Evolutionary conservation across 257 asterid genomes (phyloP), one percentile per base, ranked within the genome.

Genomic region (Ophiorrhiza pumila): DNA sequence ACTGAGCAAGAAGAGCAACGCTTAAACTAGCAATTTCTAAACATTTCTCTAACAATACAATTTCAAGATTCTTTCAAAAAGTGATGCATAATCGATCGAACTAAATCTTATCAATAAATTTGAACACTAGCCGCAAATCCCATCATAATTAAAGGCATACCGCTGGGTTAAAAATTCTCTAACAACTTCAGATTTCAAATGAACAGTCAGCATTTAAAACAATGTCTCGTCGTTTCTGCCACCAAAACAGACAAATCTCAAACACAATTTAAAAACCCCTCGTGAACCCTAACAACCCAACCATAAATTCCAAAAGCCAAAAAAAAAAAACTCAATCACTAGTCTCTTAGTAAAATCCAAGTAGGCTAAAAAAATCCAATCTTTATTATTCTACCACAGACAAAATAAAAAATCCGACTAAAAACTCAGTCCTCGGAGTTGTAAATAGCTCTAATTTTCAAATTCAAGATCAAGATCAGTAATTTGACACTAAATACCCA

Each of bases 391-490:
- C 49, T 14, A 9, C 17, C 57, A 18, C 5, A 1, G 8, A 8
- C 55, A 43, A 47, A 13, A 64, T 15, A 11, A 37, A 74, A 58
- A 74, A 20, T 53, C 35, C 37, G 31, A 41, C 41, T 18, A n/a
- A 74, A 42, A n/a, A 41, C 20, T 22, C 37, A 61, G 45, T 43
- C 27, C 17, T 3, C 10, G 41, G 12, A 46, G 42, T 29, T 2
- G 5, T 12, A 27, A 59, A 29, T 18, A 31, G 49, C 45, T 66
- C 27, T 20, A 56, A 52, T 34, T 65, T 23, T 45, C 29, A 32
- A 50, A 55, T 43, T 18, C 14, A 39, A 43, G 55, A 65, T 55
- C 73, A 56, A 67, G 66, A 74, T 65, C 68, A 74, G 68, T 13
- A 74, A 27, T 12, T 66, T 63, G n/a, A n/a, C 58, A 18, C 49